Evolutionary conservation across 2,329 filamentous ascomycete genomes (phyloP).

Genomic region (Botrytis galanthina): DNA sequence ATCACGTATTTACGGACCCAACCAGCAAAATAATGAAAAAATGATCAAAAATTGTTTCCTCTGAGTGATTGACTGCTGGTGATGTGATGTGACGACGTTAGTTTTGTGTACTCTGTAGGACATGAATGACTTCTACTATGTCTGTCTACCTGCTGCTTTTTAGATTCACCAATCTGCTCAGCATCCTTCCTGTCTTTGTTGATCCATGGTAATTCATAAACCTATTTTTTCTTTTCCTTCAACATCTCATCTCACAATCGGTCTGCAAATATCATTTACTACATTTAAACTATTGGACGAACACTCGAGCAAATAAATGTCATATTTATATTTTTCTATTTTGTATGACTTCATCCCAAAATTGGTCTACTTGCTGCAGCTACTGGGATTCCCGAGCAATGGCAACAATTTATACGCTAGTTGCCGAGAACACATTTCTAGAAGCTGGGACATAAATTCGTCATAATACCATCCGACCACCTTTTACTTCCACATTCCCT

Average conservation of each 20-base stretch:
- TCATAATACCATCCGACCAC: conserved; percentile 9
- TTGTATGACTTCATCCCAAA: conserved; percentile 1
- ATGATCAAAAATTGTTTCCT: background rate
- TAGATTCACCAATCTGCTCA: background rate
- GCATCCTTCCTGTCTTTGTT: background rate
- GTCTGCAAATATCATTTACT: background rate
- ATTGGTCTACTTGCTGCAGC: background rate
- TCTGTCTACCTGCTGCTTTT: background rate
- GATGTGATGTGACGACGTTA: background rate
- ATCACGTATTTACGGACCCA: conserved; percentile 21
- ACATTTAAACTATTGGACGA: background rate
- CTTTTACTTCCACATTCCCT: background rate
- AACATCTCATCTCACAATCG: background rate
- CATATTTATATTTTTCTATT: background rate
- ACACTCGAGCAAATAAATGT: background rate
- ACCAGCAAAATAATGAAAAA: conserved; percentile 12
- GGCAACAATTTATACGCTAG: conserved; percentile 14
- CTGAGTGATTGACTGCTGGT: background rate
- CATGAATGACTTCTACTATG: background rate
- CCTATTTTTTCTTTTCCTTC: background rate
- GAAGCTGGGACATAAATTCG: conserved; percentile 15
- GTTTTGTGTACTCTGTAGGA: background rate
- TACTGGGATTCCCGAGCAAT: background rate
- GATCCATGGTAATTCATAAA: background rate
- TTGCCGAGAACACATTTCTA: conserved; percentile 23